Conservation (phyloP, 2,329 filamentous ascomycete species). For the Ampelomyces quisqualis region DNA sequence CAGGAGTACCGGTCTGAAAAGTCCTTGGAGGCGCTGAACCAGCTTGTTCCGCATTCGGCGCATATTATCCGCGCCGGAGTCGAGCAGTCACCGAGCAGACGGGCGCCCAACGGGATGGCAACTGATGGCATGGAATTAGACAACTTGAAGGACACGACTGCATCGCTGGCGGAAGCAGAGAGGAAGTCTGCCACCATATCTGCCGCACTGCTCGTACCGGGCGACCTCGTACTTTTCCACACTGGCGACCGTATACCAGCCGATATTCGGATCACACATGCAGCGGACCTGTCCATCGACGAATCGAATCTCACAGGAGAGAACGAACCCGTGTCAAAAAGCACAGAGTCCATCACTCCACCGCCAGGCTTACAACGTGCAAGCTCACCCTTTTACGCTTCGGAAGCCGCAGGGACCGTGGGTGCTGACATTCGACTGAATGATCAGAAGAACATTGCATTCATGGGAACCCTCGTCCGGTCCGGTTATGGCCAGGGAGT, state of each 20-base stretch:
- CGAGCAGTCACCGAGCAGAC: constrained; percentile 24
- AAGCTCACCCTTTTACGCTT: constrained; percentile 59
- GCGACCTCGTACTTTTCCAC: constrained; percentile 89
- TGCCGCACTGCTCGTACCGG: constrained; percentile 83
- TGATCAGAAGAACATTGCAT: constrained; percentile 86
- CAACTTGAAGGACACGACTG: constrained; percentile 54
- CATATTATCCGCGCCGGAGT: constrained; percentile 72
- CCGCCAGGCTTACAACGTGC: constrained; percentile 47
- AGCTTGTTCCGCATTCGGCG: constrained; percentile 91
- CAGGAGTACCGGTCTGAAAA: constrained; percentile 98
- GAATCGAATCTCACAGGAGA: constrained; percentile 96
- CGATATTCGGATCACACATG: constrained; percentile 89
- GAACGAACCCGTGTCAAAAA: constrained; percentile 86
- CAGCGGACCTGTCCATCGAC: constrained; percentile 88
- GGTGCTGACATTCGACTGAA: constrained; percentile 68
- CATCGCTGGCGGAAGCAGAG: constrained; percentile 66
- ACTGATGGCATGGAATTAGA: constrained; percentile 50
- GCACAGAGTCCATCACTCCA: constrained; percentile 59
- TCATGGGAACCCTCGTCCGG: constrained; percentile 95
- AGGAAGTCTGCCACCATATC: constrained; percentile 80
- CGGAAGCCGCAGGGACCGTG: constrained; percentile 59
- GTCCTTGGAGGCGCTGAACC: constrained; percentile 90
- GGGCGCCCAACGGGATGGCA: constrained; percentile 24
- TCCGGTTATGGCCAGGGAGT: constrained; percentile 94
- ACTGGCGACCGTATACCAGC: constrained; percentile 96